These are phyloP conservation scores for Kregervanrija delftensis DNA, from an alignment of 805 yeast species.

Conservation along the genomic window DNA sequence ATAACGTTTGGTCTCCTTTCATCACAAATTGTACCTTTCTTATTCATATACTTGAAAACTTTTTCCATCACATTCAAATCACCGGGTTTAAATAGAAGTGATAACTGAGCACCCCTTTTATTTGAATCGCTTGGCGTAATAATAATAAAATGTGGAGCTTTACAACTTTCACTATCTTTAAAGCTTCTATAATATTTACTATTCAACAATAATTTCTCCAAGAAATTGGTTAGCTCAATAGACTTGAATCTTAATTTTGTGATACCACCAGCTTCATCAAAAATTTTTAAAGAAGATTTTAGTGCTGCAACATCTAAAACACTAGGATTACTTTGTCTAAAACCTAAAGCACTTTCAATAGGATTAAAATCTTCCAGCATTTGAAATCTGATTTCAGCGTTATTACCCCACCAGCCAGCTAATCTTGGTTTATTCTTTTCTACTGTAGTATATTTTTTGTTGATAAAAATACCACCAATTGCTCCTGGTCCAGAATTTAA, in stretches of 20 bases:
- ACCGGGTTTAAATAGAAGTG: constrained; percentile 58
- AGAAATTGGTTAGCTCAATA: constrained; percentile 46
- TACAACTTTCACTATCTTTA: constrained; percentile 5
- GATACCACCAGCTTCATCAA: constrained; percentile 60
- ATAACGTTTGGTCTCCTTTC: constrained; percentile 90
- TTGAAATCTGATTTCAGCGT: constrained; percentile 58
- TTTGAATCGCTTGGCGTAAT: constrained; percentile 59
- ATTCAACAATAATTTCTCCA: constrained; percentile 39
- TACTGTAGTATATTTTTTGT: constrained; percentile 34
- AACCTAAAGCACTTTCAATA: constrained; percentile 79
- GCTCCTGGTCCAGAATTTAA: constrained; percentile 92
- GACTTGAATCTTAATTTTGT: constrained; percentile 49
- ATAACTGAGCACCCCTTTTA: constrained; percentile 77
- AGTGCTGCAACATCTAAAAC: constrained; percentile 78
- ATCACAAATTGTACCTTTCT: constrained; percentile 69
- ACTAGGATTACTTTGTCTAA: constrained; percentile 85
- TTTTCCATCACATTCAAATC: constrained; percentile 49
- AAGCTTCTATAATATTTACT: constrained; percentile 40
- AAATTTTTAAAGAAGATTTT: constrained; percentile 56
- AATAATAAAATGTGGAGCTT: constrained; percentile 47
- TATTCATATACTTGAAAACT: constrained; percentile 43
- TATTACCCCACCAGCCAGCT: constrained; percentile 98
- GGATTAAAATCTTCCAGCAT: constrained; percentile 80
- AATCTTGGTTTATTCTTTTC: constrained; percentile 49
- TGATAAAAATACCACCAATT: constrained; percentile 79